Conservation (phyloP, 1,139 yeast species). For the Yamadazyma siamensis region DNA sequence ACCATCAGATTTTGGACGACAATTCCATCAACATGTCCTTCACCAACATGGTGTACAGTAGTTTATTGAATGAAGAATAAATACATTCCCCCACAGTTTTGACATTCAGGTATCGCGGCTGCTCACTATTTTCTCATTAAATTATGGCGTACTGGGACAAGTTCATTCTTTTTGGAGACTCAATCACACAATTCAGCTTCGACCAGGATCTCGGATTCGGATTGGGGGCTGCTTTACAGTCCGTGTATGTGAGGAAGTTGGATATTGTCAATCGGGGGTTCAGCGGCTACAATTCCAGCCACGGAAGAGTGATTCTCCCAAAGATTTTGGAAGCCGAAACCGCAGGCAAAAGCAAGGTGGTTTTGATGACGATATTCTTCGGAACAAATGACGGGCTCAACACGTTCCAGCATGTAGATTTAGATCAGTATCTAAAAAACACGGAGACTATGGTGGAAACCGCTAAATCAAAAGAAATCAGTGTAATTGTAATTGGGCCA, state of each 20-base stretch:
- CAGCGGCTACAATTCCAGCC: constrained; percentile 58
- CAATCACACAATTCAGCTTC: constrained; percentile 57
- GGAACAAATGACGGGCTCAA: constrained; percentile 74
- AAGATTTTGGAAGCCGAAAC: constrained; percentile 43
- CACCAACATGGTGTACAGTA: too few species aligned
- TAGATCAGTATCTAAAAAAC: constrained; percentile 48
- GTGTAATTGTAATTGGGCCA: constrained; percentile 60
- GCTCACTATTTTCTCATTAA: too few species aligned
- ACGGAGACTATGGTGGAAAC: constrained; percentile 36
- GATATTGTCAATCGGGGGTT: constrained; percentile 61
- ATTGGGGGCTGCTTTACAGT: constrained; percentile 50
- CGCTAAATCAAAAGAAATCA: constrained; percentile 38
- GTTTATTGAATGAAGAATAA: too few species aligned
- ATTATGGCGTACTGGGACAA: constrained; percentile 27
- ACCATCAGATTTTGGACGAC: constrained; percentile 41
- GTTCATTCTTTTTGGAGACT: constrained; percentile 65
- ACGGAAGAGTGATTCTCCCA: constrained; percentile 46
- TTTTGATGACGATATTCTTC: constrained; percentile 56
- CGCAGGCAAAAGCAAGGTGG: constrained; percentile 22
- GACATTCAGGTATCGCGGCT: too few species aligned
- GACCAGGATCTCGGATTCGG: constrained; percentile 36
- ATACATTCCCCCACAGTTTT: too few species aligned
- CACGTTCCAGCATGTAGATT: constrained; percentile 50
- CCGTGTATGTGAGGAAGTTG: constrained; percentile 45
- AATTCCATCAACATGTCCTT: constrained; percentile 36